Percentiles rank a stretch among this genome's conserved stretches.
Evolutionary conservation across 352 stramenopile genomes (phyloP).

Genomic region (Stramenopiles sp.): DNA sequence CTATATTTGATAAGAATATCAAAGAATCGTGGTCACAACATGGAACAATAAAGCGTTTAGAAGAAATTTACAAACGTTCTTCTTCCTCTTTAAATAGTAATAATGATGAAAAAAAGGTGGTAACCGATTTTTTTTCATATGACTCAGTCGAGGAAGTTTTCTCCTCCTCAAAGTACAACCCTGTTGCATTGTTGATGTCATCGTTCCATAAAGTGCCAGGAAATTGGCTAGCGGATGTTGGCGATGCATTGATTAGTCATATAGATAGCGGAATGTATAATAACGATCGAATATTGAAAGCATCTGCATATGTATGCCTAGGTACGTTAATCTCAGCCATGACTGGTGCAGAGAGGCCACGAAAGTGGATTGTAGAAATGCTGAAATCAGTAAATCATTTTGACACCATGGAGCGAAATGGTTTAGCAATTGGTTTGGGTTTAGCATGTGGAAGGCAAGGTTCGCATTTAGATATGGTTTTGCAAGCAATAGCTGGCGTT

Average conservation of each 20-base stretch:
- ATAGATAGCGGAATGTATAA: neutral
- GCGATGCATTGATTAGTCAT: neutral
- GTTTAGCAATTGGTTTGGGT: neutral
- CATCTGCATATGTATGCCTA: neutral
- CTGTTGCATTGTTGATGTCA: neutral
- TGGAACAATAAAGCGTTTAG: neutral
- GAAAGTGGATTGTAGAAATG: neutral
- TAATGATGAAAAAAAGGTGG: neutral
- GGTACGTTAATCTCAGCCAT: neutral
- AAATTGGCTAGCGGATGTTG: neutral
- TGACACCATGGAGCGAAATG: neutral
- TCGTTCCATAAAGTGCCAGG: neutral
- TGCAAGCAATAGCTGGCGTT: neutral
- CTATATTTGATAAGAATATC: neutral
- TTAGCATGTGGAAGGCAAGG: neutral
- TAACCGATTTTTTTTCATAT: no score
- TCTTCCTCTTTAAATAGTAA: neutral
- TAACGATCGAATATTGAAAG: neutral
- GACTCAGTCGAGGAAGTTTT: neutral
- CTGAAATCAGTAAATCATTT: neutral
- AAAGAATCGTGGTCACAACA: neutral
- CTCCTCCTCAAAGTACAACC: neutral
- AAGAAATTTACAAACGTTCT: neutral
- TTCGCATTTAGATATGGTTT: neutral
- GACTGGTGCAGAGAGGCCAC: neutral